Evolutionary conservation across 441 rosid species (phyloP).

Genomic region (Eutrema salsugineum): DNA sequence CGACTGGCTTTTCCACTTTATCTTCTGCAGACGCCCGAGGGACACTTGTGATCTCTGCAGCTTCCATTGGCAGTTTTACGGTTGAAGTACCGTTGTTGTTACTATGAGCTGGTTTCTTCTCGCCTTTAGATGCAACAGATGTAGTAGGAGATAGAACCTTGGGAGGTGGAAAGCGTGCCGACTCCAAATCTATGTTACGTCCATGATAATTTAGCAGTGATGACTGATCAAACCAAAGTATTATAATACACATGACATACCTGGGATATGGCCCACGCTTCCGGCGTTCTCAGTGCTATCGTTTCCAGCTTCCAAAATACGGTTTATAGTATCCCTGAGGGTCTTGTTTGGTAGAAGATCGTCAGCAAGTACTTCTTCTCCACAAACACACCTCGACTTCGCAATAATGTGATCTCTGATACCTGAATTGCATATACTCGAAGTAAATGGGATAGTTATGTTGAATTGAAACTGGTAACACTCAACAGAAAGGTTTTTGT

Average conservation of each 20-base stretch:
- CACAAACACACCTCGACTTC: slow-evolving; percentile 84
- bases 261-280: slow-evolving; percentile 85
- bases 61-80: slow-evolving; percentile 37
- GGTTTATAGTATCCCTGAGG: slow-evolving; percentile 91
- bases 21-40: slow-evolving; percentile 43
- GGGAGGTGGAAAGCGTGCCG: slow-evolving; percentile 80
- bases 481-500: background rate
- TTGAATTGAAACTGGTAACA: background rate
- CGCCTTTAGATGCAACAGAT: slow-evolving; percentile 89
- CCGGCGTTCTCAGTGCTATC: slow-evolving; percentile 91
- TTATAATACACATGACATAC: slow-evolving; percentile 36
- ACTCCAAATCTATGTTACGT: slow-evolving; percentile 73
- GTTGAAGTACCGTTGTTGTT: slow-evolving; percentile 37
- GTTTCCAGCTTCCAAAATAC: slow-evolving; percentile 92
- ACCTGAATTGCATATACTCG: slow-evolving; percentile 46
- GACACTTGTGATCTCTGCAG: slow-evolving; percentile 43
- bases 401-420: slow-evolving; percentile 86
- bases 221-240: background rate
- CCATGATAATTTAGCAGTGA: slow-evolving; percentile 12
- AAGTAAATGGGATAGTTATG: background rate
- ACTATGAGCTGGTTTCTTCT: slow-evolving; percentile 42
- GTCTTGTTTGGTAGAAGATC: slow-evolving; percentile 98
- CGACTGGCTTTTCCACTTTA: slow-evolving; percentile 42
- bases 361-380: slow-evolving; percentile 87
- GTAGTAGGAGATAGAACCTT: slow-evolving; percentile 75